phyloP scores from a whole-genome alignment of 257 asterid genomes.

The Lithospermum erythrorhizon region DNA sequence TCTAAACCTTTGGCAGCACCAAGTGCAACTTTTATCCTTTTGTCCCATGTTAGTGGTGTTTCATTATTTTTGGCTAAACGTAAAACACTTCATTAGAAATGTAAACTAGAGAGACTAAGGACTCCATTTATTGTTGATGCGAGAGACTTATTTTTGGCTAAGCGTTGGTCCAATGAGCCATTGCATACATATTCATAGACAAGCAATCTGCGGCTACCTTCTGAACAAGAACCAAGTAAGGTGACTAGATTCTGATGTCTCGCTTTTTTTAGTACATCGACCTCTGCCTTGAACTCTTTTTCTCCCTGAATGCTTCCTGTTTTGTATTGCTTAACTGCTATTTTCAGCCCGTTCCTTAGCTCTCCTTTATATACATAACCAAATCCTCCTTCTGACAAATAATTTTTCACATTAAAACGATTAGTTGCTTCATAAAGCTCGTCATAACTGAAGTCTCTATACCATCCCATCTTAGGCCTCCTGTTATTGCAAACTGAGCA shows the following conservation, averaged over 20 bases:
- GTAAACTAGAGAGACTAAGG: background rate
- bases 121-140: background rate
- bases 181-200: slow-evolving; percentile 71
- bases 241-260: slow-evolving; percentile 58
- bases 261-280: slow-evolving; percentile 49
- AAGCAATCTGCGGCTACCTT: slow-evolving; percentile 45
- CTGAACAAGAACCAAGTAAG: slow-evolving; percentile 56
- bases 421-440: slow-evolving; percentile 51
- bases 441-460: slow-evolving; percentile 33
- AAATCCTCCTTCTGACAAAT: slow-evolving; percentile 64
- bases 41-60: slow-evolving; percentile 42
- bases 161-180: slow-evolving; percentile 45
- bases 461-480: slow-evolving; percentile 34
- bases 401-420: slow-evolving; percentile 32
- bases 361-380: slow-evolving; percentile 45
- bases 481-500: slow-evolving; percentile 50
- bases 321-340: slow-evolving; percentile 68
- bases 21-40: slow-evolving; percentile 51
- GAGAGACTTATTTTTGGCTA: slow-evolving; percentile 28
- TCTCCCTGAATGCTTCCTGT: slow-evolving; percentile 65
- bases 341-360: slow-evolving; percentile 32
- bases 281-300: slow-evolving; percentile 59
- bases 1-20: slow-evolving; percentile 69
- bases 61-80: slow-evolving; percentile 23
- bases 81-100: background rate